Conservation (phyloP, 495 filamentous ascomycete species). For the Hyaloscypha variabilis region DNA sequence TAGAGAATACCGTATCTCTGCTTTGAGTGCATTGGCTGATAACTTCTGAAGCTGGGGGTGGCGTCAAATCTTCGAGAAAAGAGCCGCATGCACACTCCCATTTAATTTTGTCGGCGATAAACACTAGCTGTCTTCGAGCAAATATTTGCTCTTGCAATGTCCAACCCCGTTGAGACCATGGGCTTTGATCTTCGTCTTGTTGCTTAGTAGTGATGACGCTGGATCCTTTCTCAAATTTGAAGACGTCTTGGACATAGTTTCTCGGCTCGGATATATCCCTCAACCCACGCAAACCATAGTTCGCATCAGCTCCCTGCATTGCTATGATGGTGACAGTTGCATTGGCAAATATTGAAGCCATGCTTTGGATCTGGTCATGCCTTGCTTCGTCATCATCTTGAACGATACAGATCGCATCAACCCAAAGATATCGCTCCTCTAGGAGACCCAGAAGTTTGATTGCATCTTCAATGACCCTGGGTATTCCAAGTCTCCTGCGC, state of each 20-base stretch:
- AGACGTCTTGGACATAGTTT: conserved; percentile 5
- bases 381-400: conserved; percentile 31
- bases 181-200: neutral
- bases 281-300: conserved; percentile 17
- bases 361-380: conserved; percentile 23
- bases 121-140: conserved; percentile 5
- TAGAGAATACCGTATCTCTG: neutral
- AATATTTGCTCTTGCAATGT: conserved; percentile 19
- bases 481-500: conserved; percentile 13
- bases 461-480: conserved; percentile 31
- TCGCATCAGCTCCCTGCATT: conserved; percentile 25
- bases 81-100: conserved; percentile 14
- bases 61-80: conserved; percentile 12
- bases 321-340: conserved; percentile 33
- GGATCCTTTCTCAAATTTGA: conserved; percentile 13
- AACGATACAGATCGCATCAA: no score
- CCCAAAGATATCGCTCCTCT: conserved; percentile 34
- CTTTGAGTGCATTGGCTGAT: neutral
- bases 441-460: conserved; percentile 22
- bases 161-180: conserved; percentile 20
- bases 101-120: neutral
- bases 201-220: conserved; percentile 1
- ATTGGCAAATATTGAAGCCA: conserved; percentile 34
- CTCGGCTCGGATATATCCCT: conserved; percentile 5
- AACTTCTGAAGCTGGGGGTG: conserved; percentile 1